A percentile compares a stretch with the other conserved stretches of the same genome.
These are phyloP conservation scores for Colletotrichum tabaci DNA, from an alignment of 2,329 filamentous ascomycete species.

Conservation along the genomic window DNA sequence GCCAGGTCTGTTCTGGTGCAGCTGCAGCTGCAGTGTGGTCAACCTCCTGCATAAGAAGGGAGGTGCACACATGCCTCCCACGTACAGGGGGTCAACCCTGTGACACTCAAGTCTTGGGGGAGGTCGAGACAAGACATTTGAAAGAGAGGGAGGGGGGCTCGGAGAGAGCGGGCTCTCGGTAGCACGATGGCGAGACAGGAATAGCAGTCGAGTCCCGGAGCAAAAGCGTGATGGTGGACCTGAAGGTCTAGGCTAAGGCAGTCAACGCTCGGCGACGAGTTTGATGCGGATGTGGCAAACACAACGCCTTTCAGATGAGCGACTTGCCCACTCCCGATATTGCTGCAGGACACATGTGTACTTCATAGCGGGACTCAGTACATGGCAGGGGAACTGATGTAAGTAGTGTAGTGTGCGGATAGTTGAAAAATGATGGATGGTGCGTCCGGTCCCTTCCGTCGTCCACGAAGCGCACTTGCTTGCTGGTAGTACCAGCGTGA, in stretches of 20 bases:
- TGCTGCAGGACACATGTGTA: conserved; percentile 6
- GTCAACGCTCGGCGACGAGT: conserved; percentile 14
- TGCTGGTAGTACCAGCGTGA: conserved; percentile 12
- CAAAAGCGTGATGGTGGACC: conserved; percentile 33
- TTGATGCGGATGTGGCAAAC: conserved; percentile 20
- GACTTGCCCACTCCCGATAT: conserved; percentile 13
- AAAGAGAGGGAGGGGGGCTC: conserved; percentile 1
- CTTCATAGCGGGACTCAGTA: background rate
- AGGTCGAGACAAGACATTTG: conserved; percentile 12
- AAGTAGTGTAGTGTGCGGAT: too few relatives aligned
- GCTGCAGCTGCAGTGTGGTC: conserved; percentile 41
- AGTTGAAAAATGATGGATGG: background rate
- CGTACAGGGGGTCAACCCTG: conserved; percentile 37
- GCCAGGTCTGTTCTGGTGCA: conserved; percentile 38
- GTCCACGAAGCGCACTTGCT: conserved; percentile 7
- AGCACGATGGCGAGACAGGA: conserved; percentile 34
- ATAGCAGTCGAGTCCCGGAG: conserved; percentile 29
- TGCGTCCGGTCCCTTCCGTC: conserved; percentile 1
- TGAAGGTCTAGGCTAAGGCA: conserved; percentile 8
- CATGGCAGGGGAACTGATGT: conserved; percentile 1
- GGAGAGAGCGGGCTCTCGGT: conserved; percentile 12
- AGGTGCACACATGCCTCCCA: conserved; percentile 29
- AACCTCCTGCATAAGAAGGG: conserved; percentile 40
- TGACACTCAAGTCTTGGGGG: conserved; percentile 25
- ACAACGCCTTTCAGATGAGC: conserved; percentile 4